A percentile compares a stretch with the other conserved stretches of the same genome.
phyloP scores from a whole-genome alignment of 352 stramenopile species.

The Phytophthora boehmeriae region DNA sequence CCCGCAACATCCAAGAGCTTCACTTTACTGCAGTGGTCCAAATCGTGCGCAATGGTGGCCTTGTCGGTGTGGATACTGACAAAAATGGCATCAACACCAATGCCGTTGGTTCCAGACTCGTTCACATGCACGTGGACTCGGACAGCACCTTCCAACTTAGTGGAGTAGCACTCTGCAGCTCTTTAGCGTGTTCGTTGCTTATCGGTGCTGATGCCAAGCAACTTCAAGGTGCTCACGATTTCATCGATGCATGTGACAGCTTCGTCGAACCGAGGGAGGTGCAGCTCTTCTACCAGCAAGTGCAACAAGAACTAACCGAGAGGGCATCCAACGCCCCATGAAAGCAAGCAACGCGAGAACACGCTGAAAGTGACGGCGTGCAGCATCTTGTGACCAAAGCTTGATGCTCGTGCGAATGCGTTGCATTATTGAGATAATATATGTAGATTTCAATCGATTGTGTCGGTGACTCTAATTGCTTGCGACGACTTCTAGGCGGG shows the following conservation, averaged over 20 bases:
- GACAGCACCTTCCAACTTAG: slow-evolving; percentile 42
- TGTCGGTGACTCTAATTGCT: slow-evolving; percentile 9
- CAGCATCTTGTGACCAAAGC: neutral
- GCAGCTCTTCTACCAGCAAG: slow-evolving; percentile 27
- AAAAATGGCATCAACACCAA: slow-evolving; percentile 1
- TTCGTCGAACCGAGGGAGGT: slow-evolving; percentile 2
- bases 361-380: neutral
- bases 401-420: neutral
- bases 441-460: neutral
- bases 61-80: neutral
- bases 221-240: slow-evolving; percentile 12
- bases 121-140: slow-evolving; percentile 38
- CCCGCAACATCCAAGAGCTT: slow-evolving; percentile 15
- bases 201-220: slow-evolving; percentile 18
- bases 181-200: slow-evolving; percentile 26
- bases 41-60: slow-evolving; percentile 26
- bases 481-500: slow-evolving; percentile 17
- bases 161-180: slow-evolving; percentile 32
- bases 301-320: slow-evolving; percentile 30
- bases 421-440: neutral
- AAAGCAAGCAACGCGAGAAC: neutral
- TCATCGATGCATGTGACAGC: slow-evolving; percentile 9
- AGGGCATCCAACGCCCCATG: slow-evolving; percentile 1
- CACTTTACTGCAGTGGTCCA: slow-evolving; percentile 20
- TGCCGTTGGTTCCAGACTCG: slow-evolving; percentile 22